Conservation (phyloP, 495 filamentous ascomycete genomes). For the Aspergillus affinis region DNA sequence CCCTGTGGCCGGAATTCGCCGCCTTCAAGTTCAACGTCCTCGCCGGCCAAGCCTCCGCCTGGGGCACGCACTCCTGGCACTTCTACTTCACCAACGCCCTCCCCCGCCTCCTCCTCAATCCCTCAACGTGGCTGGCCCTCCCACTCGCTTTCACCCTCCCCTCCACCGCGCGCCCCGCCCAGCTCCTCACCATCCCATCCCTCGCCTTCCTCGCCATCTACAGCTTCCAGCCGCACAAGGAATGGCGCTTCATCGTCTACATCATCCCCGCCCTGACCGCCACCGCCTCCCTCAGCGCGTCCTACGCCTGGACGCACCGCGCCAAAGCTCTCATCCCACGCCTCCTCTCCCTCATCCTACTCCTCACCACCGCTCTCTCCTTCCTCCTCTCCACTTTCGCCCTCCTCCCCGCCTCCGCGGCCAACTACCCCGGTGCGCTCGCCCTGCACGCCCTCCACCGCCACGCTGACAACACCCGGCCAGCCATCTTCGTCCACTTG, state of each 20-base stretch:
- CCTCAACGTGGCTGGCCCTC: conserved; percentile 59
- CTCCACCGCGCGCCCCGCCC: conserved; percentile 43
- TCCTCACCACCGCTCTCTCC: conserved; percentile 56
- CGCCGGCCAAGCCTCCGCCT: conserved; percentile 64
- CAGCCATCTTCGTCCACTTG: conserved; percentile 60
- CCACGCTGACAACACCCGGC: conserved; percentile 27
- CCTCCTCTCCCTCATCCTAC: conserved; percentile 54
- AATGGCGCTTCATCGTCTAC: conserved; percentile 95
- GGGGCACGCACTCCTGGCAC: conserved; percentile 82
- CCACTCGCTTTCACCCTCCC: conserved; percentile 61
- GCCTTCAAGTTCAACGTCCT: conserved; percentile 93
- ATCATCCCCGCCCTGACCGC: conserved; percentile 78
- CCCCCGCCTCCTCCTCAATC: conserved; percentile 82
- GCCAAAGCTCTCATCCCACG: conserved; percentile 56
- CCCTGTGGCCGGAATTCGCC: conserved; percentile 86
- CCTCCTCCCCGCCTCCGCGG: conserved; percentile 65
- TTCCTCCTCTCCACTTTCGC: conserved; percentile 61
- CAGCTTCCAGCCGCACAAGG: conserved; percentile 88
- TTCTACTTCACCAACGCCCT: conserved; percentile 84
- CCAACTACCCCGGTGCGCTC: conserved; percentile 87
- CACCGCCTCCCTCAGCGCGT: conserved; percentile 69
- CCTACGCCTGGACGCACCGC: conserved; percentile 69
- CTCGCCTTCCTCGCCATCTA: conserved; percentile 76
- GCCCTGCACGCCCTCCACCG: conserved; percentile 58
- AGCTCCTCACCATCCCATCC: conserved; percentile 62